Evolutionary conservation across 257 asterid genomes (phyloP), one percentile per base, ranked within the genome.

Genomic region (Nicotiana knightiana): DNA sequence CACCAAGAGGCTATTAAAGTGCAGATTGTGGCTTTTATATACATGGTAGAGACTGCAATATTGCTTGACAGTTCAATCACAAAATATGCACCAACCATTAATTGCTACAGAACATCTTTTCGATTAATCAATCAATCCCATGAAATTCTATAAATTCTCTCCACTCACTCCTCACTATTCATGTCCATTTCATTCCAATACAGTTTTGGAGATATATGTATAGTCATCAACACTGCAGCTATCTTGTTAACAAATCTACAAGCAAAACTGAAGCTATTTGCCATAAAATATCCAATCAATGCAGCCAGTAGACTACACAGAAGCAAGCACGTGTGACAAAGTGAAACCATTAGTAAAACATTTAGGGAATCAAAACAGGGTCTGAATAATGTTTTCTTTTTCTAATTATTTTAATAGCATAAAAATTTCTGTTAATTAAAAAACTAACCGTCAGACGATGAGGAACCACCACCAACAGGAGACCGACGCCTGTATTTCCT

Each of bases 401-500:
- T 6, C 24, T 58, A 18, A 18, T 58, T 58, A n/a, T 10, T 53
- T 59, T 59, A 59, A 57, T 18, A 57, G 24, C 24, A 57, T n/a
- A 57, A 17, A 55, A 53, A 13, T 53, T 58, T 17, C 32, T 4
- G 32, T 9, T n/a, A 35, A 67, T 37, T 35, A 67, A 67, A 68
- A 57, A 55, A 89, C 92, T 83, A 70, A 95, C 98, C 99, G 55
- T 89, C 97, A 15, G 93, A 82, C 3, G 96, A 88, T 3, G 98
- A 86, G 57, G 97, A 93, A 70, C 91, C 92, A 30, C 91, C 91
- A 21, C 85, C 90, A 8, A 68, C 77, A 18, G 98, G 94, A 87
- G 98, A 93, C 61, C 97, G 91, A 67, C 97, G 98, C 88, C 99
- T 86, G 88, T 96, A 96, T 87, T 91, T 93, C 89, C 99, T 85